Evolutionary conservation across 768 basidiomycete genomes (phyloP).

Genomic region (Boletus sp.): DNA sequence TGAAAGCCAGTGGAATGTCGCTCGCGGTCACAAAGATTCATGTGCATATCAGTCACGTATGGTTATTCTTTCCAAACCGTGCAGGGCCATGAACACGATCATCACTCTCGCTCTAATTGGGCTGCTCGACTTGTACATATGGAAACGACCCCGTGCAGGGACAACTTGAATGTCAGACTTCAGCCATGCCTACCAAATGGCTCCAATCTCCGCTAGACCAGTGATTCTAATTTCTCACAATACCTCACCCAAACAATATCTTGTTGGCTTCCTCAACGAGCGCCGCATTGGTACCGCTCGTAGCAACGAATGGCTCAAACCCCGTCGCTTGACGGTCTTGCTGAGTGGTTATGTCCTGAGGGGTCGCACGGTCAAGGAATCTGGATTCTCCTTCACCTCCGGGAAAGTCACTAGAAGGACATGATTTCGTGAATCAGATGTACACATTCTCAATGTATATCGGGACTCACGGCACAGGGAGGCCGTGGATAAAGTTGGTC

Average conservation of each 20-base stretch:
- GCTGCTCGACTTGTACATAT: not conserved
- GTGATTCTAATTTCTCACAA: not conserved
- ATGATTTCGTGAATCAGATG: too few species aligned
- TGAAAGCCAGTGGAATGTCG: too few species aligned
- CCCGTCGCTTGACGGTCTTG: conserved; percentile 44
- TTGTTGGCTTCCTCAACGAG: conserved; percentile 31
- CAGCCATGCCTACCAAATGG: not conserved
- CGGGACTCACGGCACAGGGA: conserved; percentile 47
- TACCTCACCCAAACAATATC: conserved; percentile 18
- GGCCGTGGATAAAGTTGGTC: conserved; percentile 43
- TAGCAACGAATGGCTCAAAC: conserved; percentile 36
- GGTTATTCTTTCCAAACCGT: too few species aligned
- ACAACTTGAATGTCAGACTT: not conserved
- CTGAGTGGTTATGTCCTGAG: conserved; percentile 31
- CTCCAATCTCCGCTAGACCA: conserved; percentile 1
- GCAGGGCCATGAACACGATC: not conserved
- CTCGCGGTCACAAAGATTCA: too few species aligned
- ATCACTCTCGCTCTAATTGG: not conserved
- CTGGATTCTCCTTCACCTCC: conserved; percentile 50
- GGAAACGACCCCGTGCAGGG: not conserved
- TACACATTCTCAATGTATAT: not conserved
- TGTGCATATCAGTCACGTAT: too few species aligned
- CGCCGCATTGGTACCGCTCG: conserved; percentile 7
- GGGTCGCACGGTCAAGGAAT: conserved; percentile 39
- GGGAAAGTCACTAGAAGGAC: conserved; percentile 45